Conservation (phyloP, 169 alveolate genomes). For the Plasmodium billcollinsi region DNA sequence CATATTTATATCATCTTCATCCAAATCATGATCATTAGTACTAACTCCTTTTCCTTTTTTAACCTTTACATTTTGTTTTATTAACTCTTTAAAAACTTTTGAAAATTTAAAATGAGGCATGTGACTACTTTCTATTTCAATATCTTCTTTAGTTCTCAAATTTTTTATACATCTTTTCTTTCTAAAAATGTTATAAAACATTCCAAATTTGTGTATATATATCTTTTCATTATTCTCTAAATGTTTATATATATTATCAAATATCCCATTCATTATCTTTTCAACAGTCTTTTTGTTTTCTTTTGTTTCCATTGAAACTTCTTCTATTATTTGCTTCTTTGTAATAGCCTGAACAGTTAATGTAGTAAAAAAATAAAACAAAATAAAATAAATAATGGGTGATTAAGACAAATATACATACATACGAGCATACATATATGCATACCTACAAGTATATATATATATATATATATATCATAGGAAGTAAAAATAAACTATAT, state of each 20-base stretch:
- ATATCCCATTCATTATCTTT: constrained; percentile 70
- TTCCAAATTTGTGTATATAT: constrained; percentile 67
- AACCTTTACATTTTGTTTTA: constrained; percentile 51
- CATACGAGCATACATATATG: background rate
- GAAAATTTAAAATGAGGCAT: constrained; percentile 75
- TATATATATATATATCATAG: background rate
- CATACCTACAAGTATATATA: background rate
- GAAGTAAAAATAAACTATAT: background rate
- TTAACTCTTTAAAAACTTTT: constrained; percentile 52
- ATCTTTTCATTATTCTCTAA: constrained; percentile 70
- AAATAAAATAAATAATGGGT: background rate
- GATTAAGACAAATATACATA: constrained; percentile 1
- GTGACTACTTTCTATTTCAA: constrained; percentile 64
- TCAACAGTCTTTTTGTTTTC: constrained; percentile 74
- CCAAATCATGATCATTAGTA: constrained; percentile 29
- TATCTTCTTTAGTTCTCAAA: constrained; percentile 69
- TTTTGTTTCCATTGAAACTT: constrained; percentile 75
- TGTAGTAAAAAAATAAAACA: background rate
- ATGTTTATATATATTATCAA: constrained; percentile 71
- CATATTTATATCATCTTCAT: constrained; percentile 54
- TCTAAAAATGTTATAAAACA: constrained; percentile 67
- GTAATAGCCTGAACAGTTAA: constrained; percentile 38
- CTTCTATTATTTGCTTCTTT: constrained; percentile 69
- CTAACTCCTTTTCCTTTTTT: constrained; percentile 15
- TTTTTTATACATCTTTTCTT: constrained; percentile 68